Evolutionary conservation across 768 basidiomycete genomes (phyloP).

Genomic region (Lactarius deliciosus): DNA sequence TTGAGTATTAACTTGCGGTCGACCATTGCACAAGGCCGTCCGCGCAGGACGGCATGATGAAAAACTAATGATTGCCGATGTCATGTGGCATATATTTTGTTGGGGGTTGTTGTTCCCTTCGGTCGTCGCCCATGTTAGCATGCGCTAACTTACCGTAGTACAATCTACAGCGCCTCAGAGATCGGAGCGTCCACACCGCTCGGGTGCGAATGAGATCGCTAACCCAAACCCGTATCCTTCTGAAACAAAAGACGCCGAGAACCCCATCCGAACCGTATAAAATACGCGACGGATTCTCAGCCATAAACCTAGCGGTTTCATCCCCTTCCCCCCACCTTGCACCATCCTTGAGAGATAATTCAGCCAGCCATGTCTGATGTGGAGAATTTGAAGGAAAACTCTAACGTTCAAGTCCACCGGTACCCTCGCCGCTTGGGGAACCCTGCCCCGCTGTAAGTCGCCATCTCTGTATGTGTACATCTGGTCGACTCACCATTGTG

Average conservation of each 20-base stretch:
- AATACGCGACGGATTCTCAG: not conserved
- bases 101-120: not conserved
- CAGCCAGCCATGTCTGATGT: constrained; percentile 36
- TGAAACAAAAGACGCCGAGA: not conserved
- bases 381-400: constrained; percentile 34
- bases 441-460: constrained; percentile 36
- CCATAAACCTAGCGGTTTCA: not conserved
- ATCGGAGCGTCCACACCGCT: not conserved
- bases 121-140: not conserved
- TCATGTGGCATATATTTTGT: not conserved
- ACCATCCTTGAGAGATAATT: not conserved
- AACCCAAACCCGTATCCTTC: not conserved
- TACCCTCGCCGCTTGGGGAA: constrained; percentile 49
- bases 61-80: not conserved
- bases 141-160: not conserved
- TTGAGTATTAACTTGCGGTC: not conserved
- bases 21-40: not conserved
- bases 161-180: not conserved
- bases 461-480: not conserved
- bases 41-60: not conserved
- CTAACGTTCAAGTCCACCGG: constrained; percentile 26
- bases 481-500: constrained; percentile 50
- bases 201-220: not conserved
- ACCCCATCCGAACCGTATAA: not conserved
- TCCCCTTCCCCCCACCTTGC: not conserved